Base-by-base conservation (phyloP, 306 rosid genomes). In the Chamaecrista fasciculata region DNA sequence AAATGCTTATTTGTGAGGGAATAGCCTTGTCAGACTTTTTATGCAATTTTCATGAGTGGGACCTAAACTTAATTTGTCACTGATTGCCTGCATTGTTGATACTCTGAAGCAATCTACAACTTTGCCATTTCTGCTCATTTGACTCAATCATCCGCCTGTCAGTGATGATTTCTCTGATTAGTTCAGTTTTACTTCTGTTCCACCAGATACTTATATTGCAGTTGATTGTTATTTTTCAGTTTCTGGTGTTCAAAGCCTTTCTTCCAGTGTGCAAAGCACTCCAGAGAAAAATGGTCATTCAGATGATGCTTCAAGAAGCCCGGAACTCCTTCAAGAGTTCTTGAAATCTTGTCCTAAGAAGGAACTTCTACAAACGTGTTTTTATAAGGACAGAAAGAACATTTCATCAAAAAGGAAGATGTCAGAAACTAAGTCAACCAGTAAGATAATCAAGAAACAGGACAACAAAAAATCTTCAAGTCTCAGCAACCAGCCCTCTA, bases 261-360 rank as follows among this genome's bases (percentile, higher is more conserved):
- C 90, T 79, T 88, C 92, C 75, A 88, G 96, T 23, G 94, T 85
- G 86, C 97, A 85, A 71, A 86, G 97, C 84, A 88, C 96, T 81
- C 92, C 89, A 0, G 94, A 88, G 85, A 90, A 93, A 80, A 88
- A 85, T 86, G 97, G 89, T 44, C 86, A 88, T 72, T 90, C 91
- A 10, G 92, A 90, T 73, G 96, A 85, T 72, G 96, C 85, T 77
- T 88, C 98, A 49, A 82, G 85, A 86, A 88, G 91, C 78, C 82
- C 94, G 73, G 95, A 90, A 76, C 84, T 85, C 76, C 87, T 88
- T 62, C 92, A 86, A 76, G 89, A 88, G 75, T 86, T 85, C 55
- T 62, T 90, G 80, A 94, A 88, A 78, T 81, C 82, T 56, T 84
- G 97, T 80, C 82, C 84, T 37, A 86, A 84, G 72, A 85, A 82